Base-by-base conservation (phyloP, 768 basidiomycete species). In the Filobasidium wieringae region DNA sequence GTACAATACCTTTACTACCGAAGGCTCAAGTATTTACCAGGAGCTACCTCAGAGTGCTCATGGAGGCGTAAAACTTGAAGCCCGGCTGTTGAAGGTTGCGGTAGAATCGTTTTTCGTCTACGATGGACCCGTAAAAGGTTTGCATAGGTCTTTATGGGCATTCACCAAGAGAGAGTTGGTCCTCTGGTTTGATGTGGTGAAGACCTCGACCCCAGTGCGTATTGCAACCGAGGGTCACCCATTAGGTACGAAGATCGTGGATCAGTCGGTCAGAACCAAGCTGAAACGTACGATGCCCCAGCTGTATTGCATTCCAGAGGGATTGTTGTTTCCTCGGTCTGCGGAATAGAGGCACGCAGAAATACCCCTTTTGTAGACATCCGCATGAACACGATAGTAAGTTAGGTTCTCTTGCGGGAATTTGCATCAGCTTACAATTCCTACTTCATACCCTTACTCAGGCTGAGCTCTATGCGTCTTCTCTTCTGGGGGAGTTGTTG, bases 21-120 rank as follows among this genome's bases (percentile, higher is more conserved):
- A 40, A 30, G 9, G 27, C 31, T 12, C 17, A 47, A 27, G 27
- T 56, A 11, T 27, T 14, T 8, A 9, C 1, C 22, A 14, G 29
- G 3, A 41, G 19, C 22, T 41, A 19, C 6, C 14, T 26, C 43
- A 76, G 88, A 93, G 71, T 88, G 85, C 31, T 24, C 30, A 40
- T 39, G 36, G 49, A 41, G 27, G 45, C 36, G 24, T 40, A 37
- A 30, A 29, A 51, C 24, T 31, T 24, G 27, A 40, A 33, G n/a
- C 66, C 30, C 24, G 41, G 19, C 17, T 27, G 12, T 55, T 55
- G 36, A 2, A 22, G 29, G 17, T 12, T 5, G 7, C 22, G n/a
- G 43, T 47, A 2, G 43, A 47, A 14, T 14, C 15, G 22, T 47
- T 47, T 47, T 47, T 24, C 24, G 14, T 19, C 43, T 26, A 26